Conservation (phyloP, 371 early-diverging fungal genomes). For the Mortierella polycephala region DNA sequence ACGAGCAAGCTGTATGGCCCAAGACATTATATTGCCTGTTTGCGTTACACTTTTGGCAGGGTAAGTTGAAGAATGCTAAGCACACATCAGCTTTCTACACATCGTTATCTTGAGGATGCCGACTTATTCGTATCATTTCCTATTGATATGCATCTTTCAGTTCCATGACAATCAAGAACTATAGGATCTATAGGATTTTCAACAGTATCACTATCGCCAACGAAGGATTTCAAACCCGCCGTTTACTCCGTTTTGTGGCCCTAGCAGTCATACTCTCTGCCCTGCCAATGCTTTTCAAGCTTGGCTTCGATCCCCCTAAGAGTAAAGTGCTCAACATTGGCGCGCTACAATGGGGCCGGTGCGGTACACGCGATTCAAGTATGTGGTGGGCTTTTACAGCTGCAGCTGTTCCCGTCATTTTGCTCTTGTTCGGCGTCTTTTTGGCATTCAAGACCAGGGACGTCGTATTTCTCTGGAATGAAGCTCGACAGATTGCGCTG, state of each 20-base stretch:
- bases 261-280: not conserved
- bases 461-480: constrained; percentile 37
- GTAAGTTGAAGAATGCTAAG: constrained; percentile 10
- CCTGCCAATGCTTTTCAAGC: constrained; percentile 3
- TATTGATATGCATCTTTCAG: not conserved
- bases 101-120: too few species aligned
- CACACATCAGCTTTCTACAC: not conserved
- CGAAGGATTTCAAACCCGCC: constrained; percentile 15
- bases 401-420: constrained; percentile 2
- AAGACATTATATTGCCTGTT: not conserved
- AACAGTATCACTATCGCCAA: constrained; percentile 24
- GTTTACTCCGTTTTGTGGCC: constrained; percentile 6
- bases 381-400: not conserved
- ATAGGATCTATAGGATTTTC: constrained; percentile 34
- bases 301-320: not conserved
- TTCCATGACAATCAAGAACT: constrained; percentile 25
- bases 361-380: not conserved
- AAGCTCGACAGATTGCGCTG: constrained; percentile 27
- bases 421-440: constrained; percentile 33
- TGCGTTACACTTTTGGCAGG: constrained; percentile 22
- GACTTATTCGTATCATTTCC: not conserved
- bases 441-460: constrained; percentile 35
- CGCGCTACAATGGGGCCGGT: constrained; percentile 8
- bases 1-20: not conserved
- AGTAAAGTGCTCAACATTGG: constrained; percentile 1